phyloP scores from a whole-genome alignment of 257 asterid species.

The Salvia hispanica region DNA sequence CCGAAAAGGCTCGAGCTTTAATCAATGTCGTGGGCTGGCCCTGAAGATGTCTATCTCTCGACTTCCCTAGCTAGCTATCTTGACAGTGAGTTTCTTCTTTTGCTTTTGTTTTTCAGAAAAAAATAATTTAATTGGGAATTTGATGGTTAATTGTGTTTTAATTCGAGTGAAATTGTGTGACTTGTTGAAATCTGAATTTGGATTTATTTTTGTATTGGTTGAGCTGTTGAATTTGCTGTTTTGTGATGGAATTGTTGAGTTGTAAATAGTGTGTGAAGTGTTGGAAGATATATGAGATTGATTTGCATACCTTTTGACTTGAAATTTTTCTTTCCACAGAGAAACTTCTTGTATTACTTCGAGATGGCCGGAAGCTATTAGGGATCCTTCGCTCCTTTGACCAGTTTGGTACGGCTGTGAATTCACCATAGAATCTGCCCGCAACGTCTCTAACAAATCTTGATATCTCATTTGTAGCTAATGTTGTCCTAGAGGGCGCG shows the following conservation, averaged over 20 bases:
- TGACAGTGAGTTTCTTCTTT: constrained; percentile 65
- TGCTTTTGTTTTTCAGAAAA: neutral
- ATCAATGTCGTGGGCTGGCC: constrained; percentile 96
- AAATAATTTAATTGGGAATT: neutral
- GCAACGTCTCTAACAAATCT: constrained; percentile 5
- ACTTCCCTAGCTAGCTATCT: constrained; percentile 99
- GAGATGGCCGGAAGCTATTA: constrained; percentile 68
- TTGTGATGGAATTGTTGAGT: neutral
- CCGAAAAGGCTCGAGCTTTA: constrained; percentile 53
- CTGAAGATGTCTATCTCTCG: constrained; percentile 89
- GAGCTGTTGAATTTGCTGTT: constrained; percentile 2
- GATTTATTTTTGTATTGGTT: neutral
- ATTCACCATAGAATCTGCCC: neutral
- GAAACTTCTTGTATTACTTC: constrained; percentile 63
- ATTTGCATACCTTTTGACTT: neutral
- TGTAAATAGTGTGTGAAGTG: constrained; percentile 9
- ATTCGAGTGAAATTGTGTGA: constrained; percentile 8
- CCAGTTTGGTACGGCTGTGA: constrained; percentile 59
- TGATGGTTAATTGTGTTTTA: neutral
- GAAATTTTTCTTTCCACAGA: constrained; percentile 38
- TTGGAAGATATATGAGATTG: neutral
- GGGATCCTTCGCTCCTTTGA: constrained; percentile 78
- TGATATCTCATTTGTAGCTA: constrained; percentile 50
- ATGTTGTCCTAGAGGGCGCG: constrained; percentile 96
- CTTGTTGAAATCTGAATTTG: constrained; percentile 13